Evolutionary conservation across 1,139 yeast species (phyloP).

Genomic region (Blastobotrys elegans): DNA sequence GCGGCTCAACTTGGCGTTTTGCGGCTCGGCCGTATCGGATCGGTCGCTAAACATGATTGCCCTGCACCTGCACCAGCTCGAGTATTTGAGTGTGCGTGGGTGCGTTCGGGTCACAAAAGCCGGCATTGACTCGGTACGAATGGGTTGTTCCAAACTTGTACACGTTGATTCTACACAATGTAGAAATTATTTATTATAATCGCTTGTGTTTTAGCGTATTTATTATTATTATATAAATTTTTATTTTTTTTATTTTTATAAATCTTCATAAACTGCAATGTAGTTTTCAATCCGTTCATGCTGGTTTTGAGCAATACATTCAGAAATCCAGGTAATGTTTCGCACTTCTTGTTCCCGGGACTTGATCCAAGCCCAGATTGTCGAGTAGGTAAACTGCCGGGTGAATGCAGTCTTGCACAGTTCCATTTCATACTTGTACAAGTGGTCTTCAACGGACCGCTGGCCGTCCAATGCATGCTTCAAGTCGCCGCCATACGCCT

Average conservation of each 20-base stretch:
- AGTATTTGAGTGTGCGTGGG: constrained; percentile 52
- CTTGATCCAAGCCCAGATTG: constrained; percentile 95
- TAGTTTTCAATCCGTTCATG: constrained; percentile 39
- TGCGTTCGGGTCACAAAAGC: constrained; percentile 72
- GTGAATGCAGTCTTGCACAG: constrained; percentile 90
- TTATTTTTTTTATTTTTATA: constrained; percentile 15
- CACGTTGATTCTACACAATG: constrained; percentile 65
- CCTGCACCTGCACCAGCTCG: constrained; percentile 46
- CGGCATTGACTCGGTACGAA: constrained; percentile 63
- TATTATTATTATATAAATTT: constrained; percentile 1
- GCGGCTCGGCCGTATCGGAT: constrained; percentile 79
- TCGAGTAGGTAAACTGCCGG: constrained; percentile 87
- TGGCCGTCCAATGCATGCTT: constrained; percentile 54
- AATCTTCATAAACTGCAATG: constrained; percentile 32
- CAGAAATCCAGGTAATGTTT: constrained; percentile 97
- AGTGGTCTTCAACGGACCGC: constrained; percentile 84
- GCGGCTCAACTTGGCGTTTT: constrained; percentile 57
- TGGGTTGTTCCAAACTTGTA: constrained; percentile 47
- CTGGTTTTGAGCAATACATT: constrained; percentile 59
- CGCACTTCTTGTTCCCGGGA: constrained; percentile 95
- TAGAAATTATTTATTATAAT: constrained; percentile 35
- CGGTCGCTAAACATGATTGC: constrained; percentile 61
- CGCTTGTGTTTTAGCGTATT: too few species aligned
- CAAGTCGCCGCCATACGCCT: constrained; percentile 63
- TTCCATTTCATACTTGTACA: constrained; percentile 88